These are phyloP conservation scores for Omphalotus guepiniiformis DNA, from an alignment of 768 basidiomycete genomes.

Conservation along the genomic window DNA sequence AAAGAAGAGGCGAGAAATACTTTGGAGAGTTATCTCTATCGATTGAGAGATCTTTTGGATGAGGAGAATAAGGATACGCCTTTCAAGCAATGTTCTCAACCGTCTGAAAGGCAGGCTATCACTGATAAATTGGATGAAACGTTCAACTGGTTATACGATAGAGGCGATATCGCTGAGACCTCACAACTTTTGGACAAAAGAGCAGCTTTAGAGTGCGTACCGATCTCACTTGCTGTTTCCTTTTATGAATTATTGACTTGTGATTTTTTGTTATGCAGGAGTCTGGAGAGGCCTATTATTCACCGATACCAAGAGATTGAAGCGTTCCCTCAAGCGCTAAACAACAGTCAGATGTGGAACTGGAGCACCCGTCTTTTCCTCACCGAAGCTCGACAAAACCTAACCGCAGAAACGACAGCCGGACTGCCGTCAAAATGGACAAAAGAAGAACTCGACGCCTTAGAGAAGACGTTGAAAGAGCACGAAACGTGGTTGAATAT, in stretches of 20 bases:
- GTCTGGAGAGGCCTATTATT: conserved; percentile 75
- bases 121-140: conserved; percentile 66
- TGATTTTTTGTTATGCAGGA: conserved; percentile 34
- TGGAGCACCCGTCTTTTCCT: conserved; percentile 89
- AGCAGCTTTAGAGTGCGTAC: conserved; percentile 75
- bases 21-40: conserved; percentile 92
- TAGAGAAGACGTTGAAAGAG: conserved; percentile 73
- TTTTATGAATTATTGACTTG: not conserved
- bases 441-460: conserved; percentile 72
- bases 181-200: conserved; percentile 72
- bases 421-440: conserved; percentile 80
- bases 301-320: conserved; percentile 88
- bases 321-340: conserved; percentile 77
- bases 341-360: conserved; percentile 82
- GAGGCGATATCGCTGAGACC: conserved; percentile 80
- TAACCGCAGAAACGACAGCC: conserved; percentile 57
- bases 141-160: conserved; percentile 78
- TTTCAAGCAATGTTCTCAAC: conserved; percentile 82
- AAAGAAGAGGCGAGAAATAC: conserved; percentile 89
- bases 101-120: conserved; percentile 65
- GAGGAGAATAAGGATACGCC: conserved; percentile 63
- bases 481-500: conserved; percentile 83
- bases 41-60: conserved; percentile 75
- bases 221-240: too few relatives aligned
- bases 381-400: conserved; percentile 68